A percentile compares a stretch with the other conserved stretches of the same genome.
Conservation (phyloP, 345 rosid species). For the Erucastrum elatum region DNA sequence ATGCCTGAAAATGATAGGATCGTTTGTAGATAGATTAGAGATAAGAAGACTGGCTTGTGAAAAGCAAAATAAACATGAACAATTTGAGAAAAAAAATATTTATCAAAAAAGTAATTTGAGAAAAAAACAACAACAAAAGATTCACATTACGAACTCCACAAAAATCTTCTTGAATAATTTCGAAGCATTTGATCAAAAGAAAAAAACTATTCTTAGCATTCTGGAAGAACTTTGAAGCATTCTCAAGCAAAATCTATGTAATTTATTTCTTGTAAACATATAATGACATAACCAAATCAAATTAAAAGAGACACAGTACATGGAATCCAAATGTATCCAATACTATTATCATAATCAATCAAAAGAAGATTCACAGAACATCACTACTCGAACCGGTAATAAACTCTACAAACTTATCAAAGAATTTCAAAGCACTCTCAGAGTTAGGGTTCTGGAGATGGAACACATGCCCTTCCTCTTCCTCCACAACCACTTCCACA, state of each 20-base stretch:
- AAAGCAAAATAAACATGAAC: too few species aligned
- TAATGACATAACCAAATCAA: not conserved
- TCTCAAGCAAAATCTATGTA: not conserved
- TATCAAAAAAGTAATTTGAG: too few species aligned
- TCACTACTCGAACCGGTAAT: slow-evolving; percentile 4
- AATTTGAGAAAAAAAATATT: too few species aligned
- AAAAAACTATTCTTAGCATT: too few species aligned
- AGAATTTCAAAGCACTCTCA: slow-evolving; percentile 43
- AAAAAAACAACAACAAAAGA: too few species aligned
- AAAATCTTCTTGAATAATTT: too few species aligned
- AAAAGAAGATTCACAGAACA: not conserved
- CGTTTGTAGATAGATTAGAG: too few species aligned
- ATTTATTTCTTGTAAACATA: not conserved
- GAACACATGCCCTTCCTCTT: slow-evolving; percentile 48
- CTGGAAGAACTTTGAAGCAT: too few species aligned
- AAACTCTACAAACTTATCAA: slow-evolving; percentile 42
- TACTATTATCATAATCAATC: not conserved
- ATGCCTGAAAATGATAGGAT: too few species aligned
- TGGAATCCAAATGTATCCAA: not conserved
- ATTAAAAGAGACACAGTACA: not conserved
- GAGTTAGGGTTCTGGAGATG: slow-evolving; percentile 40
- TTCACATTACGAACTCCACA: too few species aligned
- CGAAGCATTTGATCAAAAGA: too few species aligned
- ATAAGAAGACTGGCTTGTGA: too few species aligned
- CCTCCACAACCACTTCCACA: slow-evolving; percentile 47